Base-by-base conservation (phyloP, 768 basidiomycete genomes). In the Podaxis sp. region DNA sequence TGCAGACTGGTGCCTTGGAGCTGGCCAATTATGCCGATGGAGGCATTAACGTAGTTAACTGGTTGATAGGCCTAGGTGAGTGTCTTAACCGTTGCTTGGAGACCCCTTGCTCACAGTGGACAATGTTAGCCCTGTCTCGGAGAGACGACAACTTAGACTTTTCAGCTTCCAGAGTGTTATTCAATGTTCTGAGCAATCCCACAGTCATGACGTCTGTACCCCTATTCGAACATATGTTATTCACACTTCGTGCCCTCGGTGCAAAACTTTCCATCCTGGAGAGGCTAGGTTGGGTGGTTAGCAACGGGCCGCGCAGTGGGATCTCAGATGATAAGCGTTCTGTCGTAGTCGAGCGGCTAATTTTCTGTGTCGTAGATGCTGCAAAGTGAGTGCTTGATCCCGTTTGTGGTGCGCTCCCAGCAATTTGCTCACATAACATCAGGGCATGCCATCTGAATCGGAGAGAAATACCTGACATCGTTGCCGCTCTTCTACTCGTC, bases 401-500 rank as follows among this genome's bases (percentile, higher is more conserved):
- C 33, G 33, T 48, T 54, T 37, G 55, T 36, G 1, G 58, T 28
- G 24, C 44, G 56, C 26, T 24, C 30, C 50, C 36, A 36, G 51
- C 17, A 22, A 13, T 61, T 6, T 7, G 26, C 15, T 57, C 37
- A 59, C 7, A 22, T 41, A 55, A 38, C 10, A 41, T 66, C 33
- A 81, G 78, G 56, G 76, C 76, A 52, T 68, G 74, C 53, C 72
- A 70, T 56, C 68, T 83, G 15, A 64, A 67, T 17, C 49, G 59
- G 6, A 69, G 75, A 4, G 85, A 88, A 22, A 67, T 82, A 1
- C 77, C 82, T 12, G 78, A 84, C 61, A 69, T 87, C 22, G 66
- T 87, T 7, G 65, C 85, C 54, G 72, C 77, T 2, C 66, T 92
- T 46, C 64, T 87, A 3, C 73, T 87, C 2, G 70, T 91, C 28